Base-by-base conservation (phyloP, 2,329 filamentous ascomycete species). In the Metarhizium guizhouense region DNA sequence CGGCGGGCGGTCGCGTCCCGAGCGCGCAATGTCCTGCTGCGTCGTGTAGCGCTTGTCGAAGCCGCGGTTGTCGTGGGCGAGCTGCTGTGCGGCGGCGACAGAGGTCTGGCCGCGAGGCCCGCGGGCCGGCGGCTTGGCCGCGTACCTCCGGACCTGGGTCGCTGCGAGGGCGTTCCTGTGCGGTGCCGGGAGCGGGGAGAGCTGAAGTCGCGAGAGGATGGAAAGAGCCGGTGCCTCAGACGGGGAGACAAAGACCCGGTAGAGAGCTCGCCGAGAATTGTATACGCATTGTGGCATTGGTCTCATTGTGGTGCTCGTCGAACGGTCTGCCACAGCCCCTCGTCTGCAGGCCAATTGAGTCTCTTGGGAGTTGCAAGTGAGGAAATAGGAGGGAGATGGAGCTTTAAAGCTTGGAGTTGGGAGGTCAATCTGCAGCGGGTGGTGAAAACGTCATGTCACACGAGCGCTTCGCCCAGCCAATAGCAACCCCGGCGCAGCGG, bases 231-330 rank as follows among this genome's bases (percentile, higher is more conserved):
- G 16, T 1, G 29, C 49, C 10, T 47, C 53, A 13, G 55, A 20
- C 2, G 56, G 51, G 3, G 68, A 67, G 60, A 79, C 60, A 60
- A 81, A 78, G 51, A 79, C 73, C 54, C 72, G 69, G 49, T 74
- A 71, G 5, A 82, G 72, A 58, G 76, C 75, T 40, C 68, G 62
- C n/a, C 73, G 71, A 53, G 76, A 71, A 59, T 71, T 74, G 64
- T 73, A 74, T 47, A 76, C 60, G 58, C 74, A 77, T 54, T 61
- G 57, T 29, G 68, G 57, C 54, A 55, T n/a, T 45, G 64, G 58
- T 56, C 62, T 71, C 75, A 79, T 79, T 25, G n/a, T 68, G 55
- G 25, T 18, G 52, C 58, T 56, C 16, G 40, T 18, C 25, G 18
- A 45, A 20, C 4, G 13, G 25, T 16, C 20, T 48, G 25, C 30